phyloP scores from a whole-genome alignment of 306 rosid genomes.

The Casuarina glauca region DNA sequence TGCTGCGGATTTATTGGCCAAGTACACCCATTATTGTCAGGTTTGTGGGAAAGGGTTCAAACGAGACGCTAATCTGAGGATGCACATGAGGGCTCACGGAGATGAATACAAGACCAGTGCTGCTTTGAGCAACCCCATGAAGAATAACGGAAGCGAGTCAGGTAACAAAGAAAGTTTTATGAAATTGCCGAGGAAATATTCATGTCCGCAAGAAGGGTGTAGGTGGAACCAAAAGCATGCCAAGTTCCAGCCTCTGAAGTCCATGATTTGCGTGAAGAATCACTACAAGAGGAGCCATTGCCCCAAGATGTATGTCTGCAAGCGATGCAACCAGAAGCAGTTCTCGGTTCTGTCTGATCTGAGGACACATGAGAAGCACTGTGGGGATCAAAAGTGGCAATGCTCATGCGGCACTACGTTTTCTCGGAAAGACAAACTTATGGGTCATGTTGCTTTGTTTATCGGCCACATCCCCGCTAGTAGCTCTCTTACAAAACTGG shows the following conservation, averaged over 20 bases:
- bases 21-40: slow-evolving; percentile 91
- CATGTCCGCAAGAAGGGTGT: slow-evolving; percentile 93
- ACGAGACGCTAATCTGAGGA: slow-evolving; percentile 86
- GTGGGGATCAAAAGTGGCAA: slow-evolving; percentile 85
- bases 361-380: slow-evolving; percentile 93
- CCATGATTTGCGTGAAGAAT: slow-evolving; percentile 89
- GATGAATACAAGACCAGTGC: slow-evolving; percentile 79
- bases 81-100: slow-evolving; percentile 99
- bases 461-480: slow-evolving; percentile 57
- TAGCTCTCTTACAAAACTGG: slow-evolving; percentile 12
- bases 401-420: slow-evolving; percentile 93
- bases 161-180: slow-evolving; percentile 20
- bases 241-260: slow-evolving; percentile 88
- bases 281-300: slow-evolving; percentile 95
- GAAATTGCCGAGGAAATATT: slow-evolving; percentile 54
- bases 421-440: slow-evolving; percentile 92
- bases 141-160: slow-evolving; percentile 21
- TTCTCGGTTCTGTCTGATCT: slow-evolving; percentile 90
- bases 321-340: slow-evolving; percentile 77
- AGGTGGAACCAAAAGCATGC: slow-evolving; percentile 81
- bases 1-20: slow-evolving; percentile 71
- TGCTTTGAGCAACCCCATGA: slow-evolving; percentile 71
- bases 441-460: slow-evolving; percentile 86
- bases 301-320: slow-evolving; percentile 93
- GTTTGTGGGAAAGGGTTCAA: slow-evolving; percentile 94